A percentile compares a stretch with the other conserved stretches of the same genome.
Conservation (phyloP, 345 rosid genomes). For the Aquilaria yunnanensis region DNA sequence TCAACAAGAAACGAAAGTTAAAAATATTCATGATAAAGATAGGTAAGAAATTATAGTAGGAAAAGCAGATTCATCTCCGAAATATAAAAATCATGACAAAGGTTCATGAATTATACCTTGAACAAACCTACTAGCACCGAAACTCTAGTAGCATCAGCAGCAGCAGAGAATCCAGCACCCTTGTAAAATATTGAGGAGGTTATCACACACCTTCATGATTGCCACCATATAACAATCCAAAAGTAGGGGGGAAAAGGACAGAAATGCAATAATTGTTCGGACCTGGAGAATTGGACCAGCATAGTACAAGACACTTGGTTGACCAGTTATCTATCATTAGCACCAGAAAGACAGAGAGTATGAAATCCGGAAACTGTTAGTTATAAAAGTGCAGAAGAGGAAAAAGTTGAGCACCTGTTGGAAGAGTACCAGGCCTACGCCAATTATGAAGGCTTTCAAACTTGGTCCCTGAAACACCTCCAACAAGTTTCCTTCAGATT, state of each 20-base stretch:
- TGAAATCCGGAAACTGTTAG: background rate
- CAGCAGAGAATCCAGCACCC: conserved; percentile 98
- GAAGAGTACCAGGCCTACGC: conserved; percentile 88
- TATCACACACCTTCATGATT: conserved; percentile 1
- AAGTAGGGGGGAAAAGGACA: conserved; percentile 6
- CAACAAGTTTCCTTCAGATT: conserved; percentile 65
- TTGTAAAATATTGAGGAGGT: conserved; percentile 21
- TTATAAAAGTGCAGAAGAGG: background rate
- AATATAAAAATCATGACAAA: background rate
- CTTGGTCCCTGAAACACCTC: conserved; percentile 84
- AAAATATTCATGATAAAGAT: conserved; percentile 6
- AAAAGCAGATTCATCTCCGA: background rate
- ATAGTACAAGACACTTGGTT: conserved; percentile 93
- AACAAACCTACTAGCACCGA: conserved; percentile 82
- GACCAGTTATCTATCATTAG: conserved; percentile 80
- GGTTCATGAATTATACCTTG: conserved; percentile 43
- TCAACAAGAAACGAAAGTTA: conserved; percentile 6
- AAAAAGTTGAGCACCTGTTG: conserved; percentile 60
- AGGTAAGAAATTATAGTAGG: too few relatives aligned
- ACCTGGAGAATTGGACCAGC: conserved; percentile 99
- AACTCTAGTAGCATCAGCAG: conserved; percentile 94
- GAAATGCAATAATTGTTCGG: background rate
- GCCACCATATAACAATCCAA: conserved; percentile 2
- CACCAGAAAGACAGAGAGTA: conserved; percentile 4
- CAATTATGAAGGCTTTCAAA: conserved; percentile 88